Percentiles rank a stretch among this genome's conserved stretches.
Evolutionary conservation across 139 green algal genomes (phyloP).

Genomic region (Chlorella sp.): DNA sequence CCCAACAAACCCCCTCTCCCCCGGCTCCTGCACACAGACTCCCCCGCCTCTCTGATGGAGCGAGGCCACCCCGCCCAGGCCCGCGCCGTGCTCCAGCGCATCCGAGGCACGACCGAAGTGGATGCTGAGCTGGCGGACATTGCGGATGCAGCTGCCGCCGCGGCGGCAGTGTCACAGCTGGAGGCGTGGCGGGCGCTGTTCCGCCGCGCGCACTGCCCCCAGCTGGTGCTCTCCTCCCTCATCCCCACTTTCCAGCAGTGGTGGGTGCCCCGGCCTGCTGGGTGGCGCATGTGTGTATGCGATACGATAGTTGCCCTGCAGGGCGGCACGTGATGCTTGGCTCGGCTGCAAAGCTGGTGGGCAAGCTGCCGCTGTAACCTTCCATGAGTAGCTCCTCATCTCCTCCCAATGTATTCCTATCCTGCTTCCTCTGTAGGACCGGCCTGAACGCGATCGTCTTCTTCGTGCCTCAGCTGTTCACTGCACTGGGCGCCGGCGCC

Average conservation of each 20-base stretch:
- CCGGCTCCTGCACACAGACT: constrained; percentile 42
- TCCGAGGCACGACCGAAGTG: constrained; percentile 60
- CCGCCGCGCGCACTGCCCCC: not conserved
- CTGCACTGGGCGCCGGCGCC: not conserved
- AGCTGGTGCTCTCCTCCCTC: not conserved
- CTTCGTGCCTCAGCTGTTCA: constrained; percentile 8
- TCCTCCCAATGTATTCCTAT: not conserved
- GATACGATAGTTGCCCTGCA: too few species aligned
- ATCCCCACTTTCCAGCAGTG: constrained; percentile 11
- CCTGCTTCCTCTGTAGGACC: not conserved
- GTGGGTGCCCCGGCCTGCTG: too few species aligned
- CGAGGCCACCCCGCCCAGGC: constrained; percentile 56
- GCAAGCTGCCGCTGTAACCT: too few species aligned
- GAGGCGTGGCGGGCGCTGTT: not conserved
- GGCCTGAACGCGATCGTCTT: constrained; percentile 1
- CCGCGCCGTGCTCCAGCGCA: constrained; percentile 51
- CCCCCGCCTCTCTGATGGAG: constrained; percentile 76
- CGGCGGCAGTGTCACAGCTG: not conserved
- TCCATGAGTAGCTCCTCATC: too few species aligned
- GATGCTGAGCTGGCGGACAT: constrained; percentile 17
- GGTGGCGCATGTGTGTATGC: too few species aligned
- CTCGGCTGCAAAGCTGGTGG: too few species aligned
- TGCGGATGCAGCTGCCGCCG: not conserved
- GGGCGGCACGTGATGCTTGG: too few species aligned
- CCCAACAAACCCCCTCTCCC: too few species aligned